Evolutionary conservation across 1,284 basidiomycete genomes (phyloP), one percentile per base, ranked within the genome.

Genomic region (Pyrrhoderma lamaoense): DNA sequence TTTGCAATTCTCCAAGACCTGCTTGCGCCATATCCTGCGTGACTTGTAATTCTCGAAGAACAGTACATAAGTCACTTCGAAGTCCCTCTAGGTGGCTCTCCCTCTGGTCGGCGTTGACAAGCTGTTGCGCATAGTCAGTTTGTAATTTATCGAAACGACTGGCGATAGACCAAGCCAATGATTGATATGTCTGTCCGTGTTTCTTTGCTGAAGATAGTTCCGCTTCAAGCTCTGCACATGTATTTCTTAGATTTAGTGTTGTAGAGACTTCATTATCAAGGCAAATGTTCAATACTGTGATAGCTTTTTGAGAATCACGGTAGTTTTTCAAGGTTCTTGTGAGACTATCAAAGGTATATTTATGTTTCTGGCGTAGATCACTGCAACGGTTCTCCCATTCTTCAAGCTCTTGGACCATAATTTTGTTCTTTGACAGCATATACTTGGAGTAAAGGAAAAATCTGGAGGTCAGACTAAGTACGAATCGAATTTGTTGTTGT

Each of bases 61-160:
- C 42, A 35, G 36, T 25, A 22, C 22, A 14, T 16, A 53, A 42
- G n/a, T 53, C 47, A n/a, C 23, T 45, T 27, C 47, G 46, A n/a
- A 53, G 42, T 11, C 19, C 23, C 11, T 31, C 27, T 5, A 31
- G 27, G 27, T 31, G 27, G 5, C 11, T 5, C 11, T 31, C 27
- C 27, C 11, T 31, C 27, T 31, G 27, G 5, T 52, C 51, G 27
- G 34, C n/a, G 16, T 42, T 42, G 14, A 46, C 38, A 5, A 47
- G 51, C 42, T 47, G 51, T 23, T 47, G 45, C 9, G 45, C 51
- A 23, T 52, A 47, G 8, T 52, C 51, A 2, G 51, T 40, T 25
- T 52, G 51, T 14, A 52, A 25, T 14, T 36, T 22, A 25, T 52
- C 51, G 22, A 34, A 52, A 3, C 51, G 45, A n/a, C 37, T 22